Conservation (phyloP, 768 basidiomycete species). For the Trametes cinnabarina region DNA sequence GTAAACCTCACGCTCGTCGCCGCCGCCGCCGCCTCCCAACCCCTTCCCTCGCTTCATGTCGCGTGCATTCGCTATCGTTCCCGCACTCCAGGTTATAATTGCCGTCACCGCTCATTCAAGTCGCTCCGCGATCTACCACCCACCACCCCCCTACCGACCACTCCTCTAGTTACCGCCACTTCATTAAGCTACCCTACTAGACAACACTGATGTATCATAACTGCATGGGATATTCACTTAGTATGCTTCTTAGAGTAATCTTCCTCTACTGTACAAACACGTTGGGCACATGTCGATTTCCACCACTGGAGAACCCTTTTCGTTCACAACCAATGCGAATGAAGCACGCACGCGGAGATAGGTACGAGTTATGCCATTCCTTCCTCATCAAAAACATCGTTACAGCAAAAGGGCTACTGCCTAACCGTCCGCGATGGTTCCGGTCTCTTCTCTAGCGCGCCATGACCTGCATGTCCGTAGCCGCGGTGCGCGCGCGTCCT, state of each 20-base stretch:
- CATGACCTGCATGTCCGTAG: conserved; percentile 9
- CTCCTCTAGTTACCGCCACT: too few species aligned
- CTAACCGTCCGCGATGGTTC: conserved; percentile 1
- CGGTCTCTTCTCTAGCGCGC: background rate
- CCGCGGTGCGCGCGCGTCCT: background rate
- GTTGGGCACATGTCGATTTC: background rate
- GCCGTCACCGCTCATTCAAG: conserved; percentile 11
- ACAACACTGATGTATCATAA: conserved; percentile 16
- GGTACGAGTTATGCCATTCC: background rate
- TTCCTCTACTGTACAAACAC: conserved; percentile 9
- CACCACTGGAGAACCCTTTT: background rate
- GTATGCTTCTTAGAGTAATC: conserved; percentile 9
- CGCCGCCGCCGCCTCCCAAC: too few species aligned
- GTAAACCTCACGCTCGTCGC: conserved; percentile 39
- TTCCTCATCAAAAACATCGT: conserved; percentile 7
- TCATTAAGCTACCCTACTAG: conserved; percentile 8
- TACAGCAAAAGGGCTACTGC: conserved; percentile 9
- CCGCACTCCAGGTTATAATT: conserved; percentile 5
- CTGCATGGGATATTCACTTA: conserved; percentile 5
- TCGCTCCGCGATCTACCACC: too few species aligned
- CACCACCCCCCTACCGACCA: too few species aligned
- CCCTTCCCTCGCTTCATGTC: background rate
- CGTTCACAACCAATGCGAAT: too few species aligned
- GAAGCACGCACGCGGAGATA: background rate
- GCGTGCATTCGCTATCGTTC: conserved; percentile 10